Conservation (phyloP, 164 flowering plant genomes). For the Vitis vinifera region DNA sequence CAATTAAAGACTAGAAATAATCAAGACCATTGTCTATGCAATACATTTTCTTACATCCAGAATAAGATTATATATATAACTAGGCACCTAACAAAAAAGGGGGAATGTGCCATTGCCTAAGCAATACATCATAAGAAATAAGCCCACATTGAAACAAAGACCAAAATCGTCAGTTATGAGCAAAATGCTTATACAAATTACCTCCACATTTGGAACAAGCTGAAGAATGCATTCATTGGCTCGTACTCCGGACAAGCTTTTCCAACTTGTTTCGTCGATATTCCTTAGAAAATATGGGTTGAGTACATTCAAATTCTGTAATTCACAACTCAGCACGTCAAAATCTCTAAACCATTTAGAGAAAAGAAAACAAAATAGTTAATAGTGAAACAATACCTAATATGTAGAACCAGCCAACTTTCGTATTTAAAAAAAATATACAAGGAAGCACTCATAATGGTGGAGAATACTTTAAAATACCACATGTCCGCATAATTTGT, state of each 20-base stretch:
- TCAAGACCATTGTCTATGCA: too few relatives aligned
- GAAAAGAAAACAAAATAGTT: background rate
- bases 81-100: too few relatives aligned
- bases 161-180: too few relatives aligned
- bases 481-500: too few relatives aligned
- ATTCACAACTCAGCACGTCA: slow-evolving; percentile 8
- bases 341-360: background rate
- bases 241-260: slow-evolving; percentile 59
- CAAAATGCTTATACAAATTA: slow-evolving; percentile 7
- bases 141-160: background rate
- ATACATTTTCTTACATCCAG: too few relatives aligned
- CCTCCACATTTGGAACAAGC: slow-evolving; percentile 61
- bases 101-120: too few relatives aligned
- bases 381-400: too few relatives aligned
- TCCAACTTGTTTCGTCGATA: slow-evolving; percentile 59
- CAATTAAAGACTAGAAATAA: too few relatives aligned
- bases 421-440: background rate
- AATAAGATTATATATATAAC: too few relatives aligned
- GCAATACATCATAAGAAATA: background rate
- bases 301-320: slow-evolving; percentile 51
- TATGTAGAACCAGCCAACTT: too few relatives aligned
- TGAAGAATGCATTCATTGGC: slow-evolving; percentile 47
- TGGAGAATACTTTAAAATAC: too few relatives aligned
- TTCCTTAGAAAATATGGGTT: slow-evolving; percentile 33
- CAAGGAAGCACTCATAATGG: too few relatives aligned